Evolutionary conservation across 306 rosid species (phyloP), one percentile per base, ranked within the genome.

Genomic region (Lupinus albus): DNA sequence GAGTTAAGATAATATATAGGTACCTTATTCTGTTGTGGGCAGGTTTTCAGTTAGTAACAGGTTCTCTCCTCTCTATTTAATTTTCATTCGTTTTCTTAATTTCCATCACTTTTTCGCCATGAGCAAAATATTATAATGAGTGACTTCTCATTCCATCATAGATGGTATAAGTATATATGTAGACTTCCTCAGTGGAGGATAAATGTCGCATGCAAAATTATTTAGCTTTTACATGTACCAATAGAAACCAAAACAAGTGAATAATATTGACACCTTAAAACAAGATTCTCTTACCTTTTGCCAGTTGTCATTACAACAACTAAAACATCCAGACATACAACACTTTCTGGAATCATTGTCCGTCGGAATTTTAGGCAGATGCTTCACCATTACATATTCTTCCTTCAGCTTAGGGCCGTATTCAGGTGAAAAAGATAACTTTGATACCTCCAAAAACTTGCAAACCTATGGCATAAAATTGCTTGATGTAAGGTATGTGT

Each of bases 371-470:
- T 84, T 84, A 12, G 99, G 91, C 65, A 94, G 86, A 85, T 94
- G 99, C 79, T 94, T 90, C 76, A 90, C 99, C 97, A 86, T 80
- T 13, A 94, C 92, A 77, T 81, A 90, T 67, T 94, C 97, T 82
- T 94, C 99, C 80, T 94, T 90, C 72, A 88, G 83, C 82, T 88
- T 94, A 61, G 97, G 91, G 64, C 99, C 99, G 74, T 90, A 94
- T 80, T 94, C 99, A 4, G 97, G 87, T 61, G 84, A 86, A 84
- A 94, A 94, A 75, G 99, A 94, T 76, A 94, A 76, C 79, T 72
- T 86, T 4, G 99, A 94, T 32, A 90, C 97, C 89, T 94, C 99
- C 90, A 94, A 82, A 72, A 94, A 94, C 91, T 82, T 90, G 92
- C 97, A 94, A 65, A 94, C 99, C 99, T 94, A 75, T 61, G 80